Percentiles rank a stretch among this genome's conserved stretches.
These are phyloP conservation scores for Borovskyia barvae DNA, from an alignment of 208 protist genomes.

Conservation along the genomic window DNA sequence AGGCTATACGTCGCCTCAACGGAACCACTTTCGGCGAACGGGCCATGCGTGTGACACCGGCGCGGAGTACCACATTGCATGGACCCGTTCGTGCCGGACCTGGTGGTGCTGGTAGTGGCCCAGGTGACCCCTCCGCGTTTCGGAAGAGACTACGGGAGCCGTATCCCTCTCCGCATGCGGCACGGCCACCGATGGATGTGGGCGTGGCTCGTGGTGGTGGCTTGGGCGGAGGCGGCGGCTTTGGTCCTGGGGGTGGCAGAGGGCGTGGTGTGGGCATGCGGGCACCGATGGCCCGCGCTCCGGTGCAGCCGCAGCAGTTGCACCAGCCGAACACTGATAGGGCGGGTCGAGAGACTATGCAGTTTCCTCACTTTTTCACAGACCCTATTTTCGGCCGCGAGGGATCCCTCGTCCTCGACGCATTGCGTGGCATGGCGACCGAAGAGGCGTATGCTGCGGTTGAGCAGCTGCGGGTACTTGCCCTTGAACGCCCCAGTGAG, in stretches of 20 bases:
- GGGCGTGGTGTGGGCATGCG: too few relatives aligned
- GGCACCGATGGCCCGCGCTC: conserved; percentile 4
- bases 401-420: conserved; percentile 50
- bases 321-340: conserved; percentile 12
- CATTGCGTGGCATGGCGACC: conserved; percentile 44
- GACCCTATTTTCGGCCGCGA: conserved; percentile 71
- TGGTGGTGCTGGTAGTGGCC: conserved; percentile 19
- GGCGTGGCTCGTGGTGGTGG: conserved; percentile 4
- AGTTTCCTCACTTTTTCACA: conserved; percentile 48
- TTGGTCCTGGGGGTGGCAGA: conserved; percentile 3
- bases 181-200: background rate
- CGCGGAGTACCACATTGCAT: conserved; percentile 22
- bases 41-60: conserved; percentile 62
- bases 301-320: conserved; percentile 8
- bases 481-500: conserved; percentile 63
- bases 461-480: conserved; percentile 85
- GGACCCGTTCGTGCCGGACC: conserved; percentile 13
- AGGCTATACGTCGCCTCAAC: conserved; percentile 74
- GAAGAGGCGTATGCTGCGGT: conserved; percentile 86
- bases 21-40: conserved; percentile 70
- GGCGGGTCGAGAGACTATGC: conserved; percentile 36
- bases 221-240: conserved; percentile 10
- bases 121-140: conserved; percentile 17
- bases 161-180: background rate
- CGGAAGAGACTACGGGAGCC: conserved; percentile 31